Conservation (phyloP, 148 eudicot genomes). For the Chenopodium berlandieri region DNA sequence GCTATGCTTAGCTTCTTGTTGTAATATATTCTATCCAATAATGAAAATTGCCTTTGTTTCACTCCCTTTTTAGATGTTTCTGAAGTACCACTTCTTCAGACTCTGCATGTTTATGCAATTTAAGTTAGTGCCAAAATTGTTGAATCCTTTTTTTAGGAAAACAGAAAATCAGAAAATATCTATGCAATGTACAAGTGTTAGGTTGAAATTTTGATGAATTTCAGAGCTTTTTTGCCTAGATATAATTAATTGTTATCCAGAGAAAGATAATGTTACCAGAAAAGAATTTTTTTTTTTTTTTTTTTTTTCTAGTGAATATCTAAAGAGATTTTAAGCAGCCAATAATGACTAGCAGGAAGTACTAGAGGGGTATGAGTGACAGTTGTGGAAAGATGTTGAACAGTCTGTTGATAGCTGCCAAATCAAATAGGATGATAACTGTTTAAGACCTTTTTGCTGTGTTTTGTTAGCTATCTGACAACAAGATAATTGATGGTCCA, state of each 20-base stretch:
- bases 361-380: not conserved
- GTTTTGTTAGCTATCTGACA: constrained; percentile 5
- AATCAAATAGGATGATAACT: constrained; percentile 12
- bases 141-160: not conserved
- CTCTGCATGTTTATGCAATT: not conserved
- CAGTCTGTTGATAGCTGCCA: not conserved
- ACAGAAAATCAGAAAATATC: too few relatives aligned
- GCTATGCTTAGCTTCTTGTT: constrained; percentile 19
- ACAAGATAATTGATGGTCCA: constrained; percentile 4
- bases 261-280: constrained; percentile 2
- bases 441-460: constrained; percentile 14
- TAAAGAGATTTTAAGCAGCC: constrained; percentile 9
- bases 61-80: not conserved
- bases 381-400: constrained; percentile 5
- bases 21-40: constrained; percentile 34
- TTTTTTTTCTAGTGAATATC: not conserved
- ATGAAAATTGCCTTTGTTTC: constrained; percentile 18
- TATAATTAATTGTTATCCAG: not conserved
- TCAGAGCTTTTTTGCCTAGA: too few relatives aligned
- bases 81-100: not conserved
- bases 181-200: too few relatives aligned
- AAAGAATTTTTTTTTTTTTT: not conserved
- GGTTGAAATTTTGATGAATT: not conserved
- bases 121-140: not conserved
- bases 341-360: not conserved